Evolutionary conservation across 768 basidiomycete genomes (phyloP).

Genomic region (Phaeotremella skinneri): DNA sequence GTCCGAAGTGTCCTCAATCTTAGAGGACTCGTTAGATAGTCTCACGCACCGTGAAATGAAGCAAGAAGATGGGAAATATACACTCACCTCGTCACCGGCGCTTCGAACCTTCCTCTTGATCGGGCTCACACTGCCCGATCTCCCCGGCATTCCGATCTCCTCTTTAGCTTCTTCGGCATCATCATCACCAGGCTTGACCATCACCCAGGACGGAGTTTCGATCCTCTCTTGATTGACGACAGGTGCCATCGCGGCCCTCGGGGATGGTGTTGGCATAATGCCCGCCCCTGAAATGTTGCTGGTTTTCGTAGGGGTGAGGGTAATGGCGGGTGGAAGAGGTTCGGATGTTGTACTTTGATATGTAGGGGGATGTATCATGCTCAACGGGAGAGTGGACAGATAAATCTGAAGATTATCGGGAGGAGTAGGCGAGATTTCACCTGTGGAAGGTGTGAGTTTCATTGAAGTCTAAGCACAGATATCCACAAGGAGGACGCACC

Average conservation of each 20-base stretch:
- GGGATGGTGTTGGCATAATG: constrained; percentile 77
- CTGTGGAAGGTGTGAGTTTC: constrained; percentile 51
- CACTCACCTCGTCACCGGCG: constrained; percentile 67
- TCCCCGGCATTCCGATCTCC: constrained; percentile 10
- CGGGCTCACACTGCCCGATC: not conserved
- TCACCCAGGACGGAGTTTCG: constrained; percentile 61
- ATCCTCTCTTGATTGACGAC: constrained; percentile 69
- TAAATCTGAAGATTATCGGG: constrained; percentile 66
- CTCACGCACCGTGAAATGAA: constrained; percentile 1
- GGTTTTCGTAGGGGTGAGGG: constrained; percentile 55
- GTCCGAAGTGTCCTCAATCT: constrained; percentile 70
- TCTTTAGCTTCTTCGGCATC: constrained; percentile 31
- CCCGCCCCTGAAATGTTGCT: constrained; percentile 59
- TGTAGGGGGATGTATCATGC: constrained; percentile 51
- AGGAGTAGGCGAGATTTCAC: constrained; percentile 69
- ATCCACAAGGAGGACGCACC: constrained; percentile 58
- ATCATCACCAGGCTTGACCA: constrained; percentile 27
- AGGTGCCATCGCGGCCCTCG: constrained; percentile 45
- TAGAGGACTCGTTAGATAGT: constrained; percentile 50
- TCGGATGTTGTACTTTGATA: constrained; percentile 7
- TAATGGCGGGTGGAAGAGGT: constrained; percentile 52
- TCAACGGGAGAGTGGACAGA: constrained; percentile 68
- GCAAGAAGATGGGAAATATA: constrained; percentile 4
- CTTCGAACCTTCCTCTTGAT: constrained; percentile 8
- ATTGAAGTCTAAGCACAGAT: constrained; percentile 1